phyloP scores from a whole-genome alignment of 2,329 filamentous ascomycete genomes.

The Calonectria honghensis region DNA sequence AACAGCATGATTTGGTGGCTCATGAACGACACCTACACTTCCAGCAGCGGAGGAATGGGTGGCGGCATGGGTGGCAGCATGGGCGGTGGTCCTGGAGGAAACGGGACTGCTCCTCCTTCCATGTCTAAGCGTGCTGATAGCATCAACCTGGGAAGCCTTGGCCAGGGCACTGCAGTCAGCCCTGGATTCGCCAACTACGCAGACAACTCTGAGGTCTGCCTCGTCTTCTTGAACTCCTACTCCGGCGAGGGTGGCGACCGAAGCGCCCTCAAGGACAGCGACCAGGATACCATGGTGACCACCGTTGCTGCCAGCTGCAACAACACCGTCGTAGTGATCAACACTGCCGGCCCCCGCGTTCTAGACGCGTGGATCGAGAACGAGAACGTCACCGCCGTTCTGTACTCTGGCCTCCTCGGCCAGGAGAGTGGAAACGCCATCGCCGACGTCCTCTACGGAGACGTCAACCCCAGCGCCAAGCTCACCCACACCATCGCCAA shows the following conservation, averaged over 20 bases:
- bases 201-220: constrained; percentile 53
- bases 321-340: constrained; percentile 77
- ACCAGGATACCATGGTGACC: constrained; percentile 76
- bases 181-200: constrained; percentile 27
- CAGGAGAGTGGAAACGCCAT: constrained; percentile 67
- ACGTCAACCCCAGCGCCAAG: constrained; percentile 25
- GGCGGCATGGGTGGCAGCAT: background rate
- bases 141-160: constrained; percentile 15
- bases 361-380: constrained; percentile 68
- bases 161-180: constrained; percentile 2
- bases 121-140: constrained; percentile 12
- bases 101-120: background rate
- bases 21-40: constrained; percentile 5
- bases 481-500: constrained; percentile 25
- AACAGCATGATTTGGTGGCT: constrained; percentile 39
- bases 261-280: constrained; percentile 73
- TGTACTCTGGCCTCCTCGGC: constrained; percentile 82
- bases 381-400: constrained; percentile 73
- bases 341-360: constrained; percentile 79
- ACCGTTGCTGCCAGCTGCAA: constrained; percentile 66
- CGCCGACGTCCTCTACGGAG: constrained; percentile 24
- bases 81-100: background rate
- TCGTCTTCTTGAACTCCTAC: constrained; percentile 83
- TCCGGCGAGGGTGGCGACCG: constrained; percentile 84
- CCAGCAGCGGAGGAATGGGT: background rate